Conservation (phyloP, 768 basidiomycete genomes). For the Termitomyces heimii region DNA sequence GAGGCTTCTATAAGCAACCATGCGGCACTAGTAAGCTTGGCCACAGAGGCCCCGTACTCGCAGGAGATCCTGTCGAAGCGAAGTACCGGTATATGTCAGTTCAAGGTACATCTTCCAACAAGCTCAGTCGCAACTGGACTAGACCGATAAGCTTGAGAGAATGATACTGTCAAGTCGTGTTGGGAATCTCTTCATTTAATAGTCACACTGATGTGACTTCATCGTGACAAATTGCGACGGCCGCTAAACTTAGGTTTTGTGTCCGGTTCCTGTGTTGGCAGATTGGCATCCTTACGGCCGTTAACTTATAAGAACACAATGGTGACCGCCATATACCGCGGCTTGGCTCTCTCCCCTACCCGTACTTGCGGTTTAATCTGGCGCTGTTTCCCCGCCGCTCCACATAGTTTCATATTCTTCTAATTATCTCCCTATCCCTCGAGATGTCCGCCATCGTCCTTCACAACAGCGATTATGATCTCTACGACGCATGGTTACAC, state of each 20-base stretch:
- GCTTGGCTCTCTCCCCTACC: constrained; percentile 6
- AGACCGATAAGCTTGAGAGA: neutral
- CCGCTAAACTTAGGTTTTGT: constrained; percentile 4
- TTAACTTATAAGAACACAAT: constrained; percentile 8
- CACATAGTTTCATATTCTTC: too few relatives aligned
- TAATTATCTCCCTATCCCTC: neutral
- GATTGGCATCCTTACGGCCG: constrained; percentile 4
- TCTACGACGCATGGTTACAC: constrained; percentile 74
- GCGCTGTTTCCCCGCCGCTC: neutral
- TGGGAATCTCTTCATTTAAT: neutral
- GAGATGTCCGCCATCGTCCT: constrained; percentile 31
- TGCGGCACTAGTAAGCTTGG: neutral
- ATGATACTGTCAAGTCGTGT: constrained; percentile 3
- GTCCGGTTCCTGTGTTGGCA: constrained; percentile 9
- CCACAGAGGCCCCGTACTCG: neutral
- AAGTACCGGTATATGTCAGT: constrained; percentile 13
- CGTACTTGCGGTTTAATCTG: constrained; percentile 12
- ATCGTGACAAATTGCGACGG: constrained; percentile 3
- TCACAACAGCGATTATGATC: constrained; percentile 66
- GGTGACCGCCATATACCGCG: neutral
- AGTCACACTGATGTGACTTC: constrained; percentile 7
- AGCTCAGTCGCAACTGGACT: neutral
- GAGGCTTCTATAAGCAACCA: neutral
- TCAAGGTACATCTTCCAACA: constrained; percentile 3
- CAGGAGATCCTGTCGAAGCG: constrained; percentile 1